Conservation (phyloP, 192 early-diverging fungal species). For the Umbelopsis sp. region DNA sequence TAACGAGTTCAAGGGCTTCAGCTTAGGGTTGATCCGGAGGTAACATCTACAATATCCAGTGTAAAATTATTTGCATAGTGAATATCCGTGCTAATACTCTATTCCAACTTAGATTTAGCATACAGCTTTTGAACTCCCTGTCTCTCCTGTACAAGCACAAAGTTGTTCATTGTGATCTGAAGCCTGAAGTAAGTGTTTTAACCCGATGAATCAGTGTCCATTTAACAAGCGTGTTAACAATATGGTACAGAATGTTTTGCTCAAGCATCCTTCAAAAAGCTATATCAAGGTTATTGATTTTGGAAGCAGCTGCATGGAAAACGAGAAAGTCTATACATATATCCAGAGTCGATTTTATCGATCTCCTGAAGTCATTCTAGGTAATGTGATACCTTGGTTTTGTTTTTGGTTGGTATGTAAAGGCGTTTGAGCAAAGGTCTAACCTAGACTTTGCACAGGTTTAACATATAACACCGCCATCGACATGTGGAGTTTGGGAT, state of each 20-base stretch:
- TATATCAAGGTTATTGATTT: constrained; percentile 98
- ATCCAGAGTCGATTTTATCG: constrained; percentile 98
- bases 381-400: constrained; percentile 35
- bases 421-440: too few relatives aligned
- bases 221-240: not conserved
- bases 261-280: constrained; percentile 70
- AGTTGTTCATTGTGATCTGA: constrained; percentile 96
- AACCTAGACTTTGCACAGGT: constrained; percentile 18
- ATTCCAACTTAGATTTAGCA: constrained; percentile 60
- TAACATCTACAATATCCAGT: too few relatives aligned
- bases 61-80: not conserved
- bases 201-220: constrained; percentile 32
- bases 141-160: constrained; percentile 67
- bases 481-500: constrained; percentile 98
- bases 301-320: constrained; percentile 91
- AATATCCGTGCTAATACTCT: not conserved
- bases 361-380: constrained; percentile 95
- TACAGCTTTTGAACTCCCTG: constrained; percentile 85
- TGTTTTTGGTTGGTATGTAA: not conserved
- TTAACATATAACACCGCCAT: constrained; percentile 86
- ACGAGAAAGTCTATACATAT: constrained; percentile 94
- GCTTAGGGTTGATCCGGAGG: constrained; percentile 70
- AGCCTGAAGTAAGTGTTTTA: constrained; percentile 85
- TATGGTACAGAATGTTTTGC: constrained; percentile 69
- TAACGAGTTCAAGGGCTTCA: constrained; percentile 88